phyloP scores from a whole-genome alignment of 2,329 filamentous ascomycete species.

The Decorospora gaudefroyi region DNA sequence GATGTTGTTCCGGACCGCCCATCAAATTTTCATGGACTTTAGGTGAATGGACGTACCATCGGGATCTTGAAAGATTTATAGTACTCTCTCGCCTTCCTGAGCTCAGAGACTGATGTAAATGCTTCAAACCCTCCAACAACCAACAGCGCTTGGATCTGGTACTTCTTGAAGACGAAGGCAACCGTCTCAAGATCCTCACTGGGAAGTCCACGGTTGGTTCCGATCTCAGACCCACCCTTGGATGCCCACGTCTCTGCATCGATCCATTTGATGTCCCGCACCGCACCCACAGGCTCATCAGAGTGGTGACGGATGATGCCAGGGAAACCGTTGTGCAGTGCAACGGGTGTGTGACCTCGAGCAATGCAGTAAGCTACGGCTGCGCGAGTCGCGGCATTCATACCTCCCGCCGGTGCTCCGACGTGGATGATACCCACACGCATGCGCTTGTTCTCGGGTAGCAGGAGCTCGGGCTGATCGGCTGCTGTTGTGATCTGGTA shows the following conservation, averaged over 20 bases:
- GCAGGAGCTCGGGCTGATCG: slow-evolving; percentile 67
- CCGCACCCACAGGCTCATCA: slow-evolving; percentile 78
- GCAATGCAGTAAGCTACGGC: slow-evolving; percentile 91
- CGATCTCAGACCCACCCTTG: slow-evolving; percentile 95
- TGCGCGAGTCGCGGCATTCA: slow-evolving; percentile 94
- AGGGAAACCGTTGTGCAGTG: slow-evolving; percentile 95
- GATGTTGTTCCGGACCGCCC: no score
- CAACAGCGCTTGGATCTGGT: slow-evolving; percentile 89
- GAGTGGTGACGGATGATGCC: slow-evolving; percentile 88
- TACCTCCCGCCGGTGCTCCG: slow-evolving; percentile 92
- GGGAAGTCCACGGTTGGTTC: slow-evolving; percentile 92
- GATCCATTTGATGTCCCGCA: slow-evolving; percentile 86
- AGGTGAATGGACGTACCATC: slow-evolving; percentile 55
- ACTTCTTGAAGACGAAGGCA: slow-evolving; percentile 80
- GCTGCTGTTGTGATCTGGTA: slow-evolving; percentile 91
- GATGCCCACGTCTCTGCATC: slow-evolving; percentile 96
- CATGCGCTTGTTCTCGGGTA: slow-evolving; percentile 81
- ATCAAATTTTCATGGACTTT: no score
- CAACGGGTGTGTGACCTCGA: slow-evolving; percentile 88
- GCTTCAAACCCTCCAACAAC: slow-evolving; percentile 95
- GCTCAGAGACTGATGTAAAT: slow-evolving; percentile 86
- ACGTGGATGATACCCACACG: slow-evolving; percentile 95
- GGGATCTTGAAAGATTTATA: slow-evolving; percentile 91
- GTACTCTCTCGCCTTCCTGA: slow-evolving; percentile 76
- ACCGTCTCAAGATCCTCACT: slow-evolving; percentile 83